Evolutionary conservation across 495 filamentous ascomycete genomes (phyloP).

Genomic region (Neurospora sp.): DNA sequence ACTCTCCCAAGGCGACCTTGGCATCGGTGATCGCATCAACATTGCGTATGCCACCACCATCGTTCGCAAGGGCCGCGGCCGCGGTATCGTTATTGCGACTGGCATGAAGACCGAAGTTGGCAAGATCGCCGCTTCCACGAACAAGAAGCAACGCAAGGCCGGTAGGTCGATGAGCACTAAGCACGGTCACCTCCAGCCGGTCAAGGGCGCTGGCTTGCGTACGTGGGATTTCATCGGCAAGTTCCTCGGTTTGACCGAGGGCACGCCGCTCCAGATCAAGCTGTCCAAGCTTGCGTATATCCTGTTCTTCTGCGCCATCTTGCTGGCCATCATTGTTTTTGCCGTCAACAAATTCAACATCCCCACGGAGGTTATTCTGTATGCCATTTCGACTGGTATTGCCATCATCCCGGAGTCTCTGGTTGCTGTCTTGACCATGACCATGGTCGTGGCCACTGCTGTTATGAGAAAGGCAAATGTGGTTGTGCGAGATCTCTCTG

Average conservation of each 20-base stretch:
- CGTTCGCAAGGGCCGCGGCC: slow-evolving; percentile 57
- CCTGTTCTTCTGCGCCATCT: slow-evolving; percentile 62
- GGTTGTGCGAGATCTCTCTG: slow-evolving; percentile 65
- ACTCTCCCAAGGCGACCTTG: slow-evolving; percentile 38
- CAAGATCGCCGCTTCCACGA: slow-evolving; percentile 64
- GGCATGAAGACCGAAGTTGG: slow-evolving; percentile 80
- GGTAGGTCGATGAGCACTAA: slow-evolving; percentile 54
- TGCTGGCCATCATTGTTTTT: slow-evolving; percentile 73
- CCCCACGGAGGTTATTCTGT: slow-evolving; percentile 65
- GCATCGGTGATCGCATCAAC: slow-evolving; percentile 56
- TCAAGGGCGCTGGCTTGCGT: slow-evolving; percentile 47
- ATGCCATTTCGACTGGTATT: slow-evolving; percentile 65
- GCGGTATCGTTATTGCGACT: slow-evolving; percentile 56
- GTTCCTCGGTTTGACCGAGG: slow-evolving; percentile 66
- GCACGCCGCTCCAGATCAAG: slow-evolving; percentile 76
- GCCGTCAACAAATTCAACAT: slow-evolving; percentile 62
- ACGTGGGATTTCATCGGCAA: slow-evolving; percentile 53
- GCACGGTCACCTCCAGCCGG: slow-evolving; percentile 46
- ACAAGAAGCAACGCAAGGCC: slow-evolving; percentile 49
- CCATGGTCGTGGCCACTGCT: slow-evolving; percentile 68
- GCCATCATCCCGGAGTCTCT: slow-evolving; percentile 64
- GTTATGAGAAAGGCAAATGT: slow-evolving; percentile 69
- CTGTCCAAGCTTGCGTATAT: slow-evolving; percentile 65
- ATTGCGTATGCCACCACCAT: slow-evolving; percentile 60
- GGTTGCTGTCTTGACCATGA: slow-evolving; percentile 61